Evolutionary conservation across 2,329 filamentous ascomycete genomes (phyloP), one percentile per base, ranked within the genome.

Genomic region (Diaporthe sp.): DNA sequence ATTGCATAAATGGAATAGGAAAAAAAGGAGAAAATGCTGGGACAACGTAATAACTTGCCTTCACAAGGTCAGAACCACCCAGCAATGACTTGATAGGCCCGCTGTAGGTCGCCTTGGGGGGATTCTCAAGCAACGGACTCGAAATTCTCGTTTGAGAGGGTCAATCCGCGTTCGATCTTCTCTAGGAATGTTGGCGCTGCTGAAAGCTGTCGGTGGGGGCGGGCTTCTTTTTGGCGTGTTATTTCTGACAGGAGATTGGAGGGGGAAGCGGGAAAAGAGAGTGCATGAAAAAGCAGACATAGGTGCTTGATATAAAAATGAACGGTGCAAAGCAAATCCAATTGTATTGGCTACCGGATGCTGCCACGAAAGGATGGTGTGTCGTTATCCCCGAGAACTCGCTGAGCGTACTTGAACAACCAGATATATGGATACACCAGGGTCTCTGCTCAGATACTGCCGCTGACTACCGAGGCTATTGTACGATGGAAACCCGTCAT

Each of bases 221-320:
- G 47, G 32, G 15, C 12, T 50, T 47, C 25, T 47, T 32, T 50
- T 61, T 42, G 44, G 56, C 44, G 69, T 47, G 19, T 47, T 63
- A 50, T 51, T 50, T 63, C 47, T 39, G 55, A 42, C 25, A 63
- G 44, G 69, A 68, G 63, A 71, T 61, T 71, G 69, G 69, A 71
- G 44, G 35, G 44, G 39, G 25, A n/a, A 44, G 44, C 47, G 25
- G 35, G n/a, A 63, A 71, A 63, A 63, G 58, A 50, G 50, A 53
- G 25, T 68, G 63, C 47, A 32, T 53, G 47, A 51, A 68, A 68
- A 68, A 68, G 63, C 51, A 68, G 63, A 39, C 63, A 51, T 22
- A 68, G 63, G 47, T 68, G 63, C 63, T 68, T 68, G 63, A 71
- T 71, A 71, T 71, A 71, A 71, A 61, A 42, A 53, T 30, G 56